These are phyloP conservation scores for Aspergillus brasiliensis DNA, from an alignment of 2,329 filamentous ascomycete species.

Conservation along the genomic window DNA sequence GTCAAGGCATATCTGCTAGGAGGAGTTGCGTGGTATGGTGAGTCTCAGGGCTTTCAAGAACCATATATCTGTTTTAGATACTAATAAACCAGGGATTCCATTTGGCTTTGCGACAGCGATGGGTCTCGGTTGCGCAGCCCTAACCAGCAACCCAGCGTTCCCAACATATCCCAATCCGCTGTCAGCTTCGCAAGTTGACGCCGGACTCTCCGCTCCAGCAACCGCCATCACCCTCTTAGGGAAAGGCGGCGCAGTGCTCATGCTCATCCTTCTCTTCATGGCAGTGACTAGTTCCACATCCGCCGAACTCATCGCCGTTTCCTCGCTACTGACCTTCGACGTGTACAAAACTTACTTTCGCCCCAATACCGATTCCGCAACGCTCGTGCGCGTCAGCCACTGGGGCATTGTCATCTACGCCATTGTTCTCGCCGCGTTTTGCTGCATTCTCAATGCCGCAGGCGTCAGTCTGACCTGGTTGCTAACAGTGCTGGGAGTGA, in stretches of 20 bases:
- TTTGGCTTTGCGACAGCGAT: constrained; percentile 55
- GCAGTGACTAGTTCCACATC: constrained; percentile 50
- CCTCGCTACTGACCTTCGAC: constrained; percentile 56
- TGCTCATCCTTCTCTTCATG: constrained; percentile 43
- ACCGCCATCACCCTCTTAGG: constrained; percentile 40
- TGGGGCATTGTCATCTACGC: constrained; percentile 53
- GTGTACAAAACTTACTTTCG: constrained; percentile 55
- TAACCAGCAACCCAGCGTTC: constrained; percentile 51
- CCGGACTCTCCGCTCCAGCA: constrained; percentile 39
- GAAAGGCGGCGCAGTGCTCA: constrained; percentile 37
- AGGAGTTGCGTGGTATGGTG: constrained; percentile 38
- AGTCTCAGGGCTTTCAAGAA: constrained; percentile 1
- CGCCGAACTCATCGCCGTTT: constrained; percentile 55
- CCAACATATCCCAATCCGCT: constrained; percentile 52
- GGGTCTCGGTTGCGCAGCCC: constrained; percentile 47
- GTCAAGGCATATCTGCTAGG: constrained; percentile 48
- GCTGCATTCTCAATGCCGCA: constrained; percentile 39
- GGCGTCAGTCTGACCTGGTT: constrained; percentile 45
- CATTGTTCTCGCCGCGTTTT: constrained; percentile 46
- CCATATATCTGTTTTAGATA: not conserved
- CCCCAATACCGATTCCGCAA: constrained; percentile 44
- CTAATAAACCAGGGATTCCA: constrained; percentile 38
- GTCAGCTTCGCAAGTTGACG: constrained; percentile 31
- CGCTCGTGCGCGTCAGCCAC: constrained; percentile 55
- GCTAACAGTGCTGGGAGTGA: constrained; percentile 43